Evolutionary conservation across 2,329 filamentous ascomycete genomes (phyloP).

Genomic region (Beauveria scarabaeidicola): DNA sequence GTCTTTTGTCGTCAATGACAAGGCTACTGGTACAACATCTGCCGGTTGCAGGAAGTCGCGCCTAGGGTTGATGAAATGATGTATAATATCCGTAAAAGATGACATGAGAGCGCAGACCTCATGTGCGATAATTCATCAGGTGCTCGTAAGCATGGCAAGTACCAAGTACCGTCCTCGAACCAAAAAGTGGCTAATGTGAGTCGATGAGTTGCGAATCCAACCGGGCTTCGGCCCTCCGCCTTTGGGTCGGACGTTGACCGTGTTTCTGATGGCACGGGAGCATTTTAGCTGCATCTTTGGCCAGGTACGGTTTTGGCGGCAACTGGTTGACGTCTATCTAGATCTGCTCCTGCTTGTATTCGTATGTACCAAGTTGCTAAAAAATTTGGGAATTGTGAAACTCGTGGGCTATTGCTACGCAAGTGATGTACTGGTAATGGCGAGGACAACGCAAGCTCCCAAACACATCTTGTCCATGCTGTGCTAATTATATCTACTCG

Average conservation of each 20-base stretch:
- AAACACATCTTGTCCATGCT: background rate
- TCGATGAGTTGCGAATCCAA: background rate
- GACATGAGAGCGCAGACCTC: background rate
- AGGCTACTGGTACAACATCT: background rate
- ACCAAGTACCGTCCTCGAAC: background rate
- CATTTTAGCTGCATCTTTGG: background rate
- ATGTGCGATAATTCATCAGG: background rate
- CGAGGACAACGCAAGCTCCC: background rate
- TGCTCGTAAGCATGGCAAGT: background rate
- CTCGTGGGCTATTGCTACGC: background rate
- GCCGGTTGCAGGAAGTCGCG: background rate
- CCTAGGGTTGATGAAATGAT: background rate
- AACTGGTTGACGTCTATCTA: background rate
- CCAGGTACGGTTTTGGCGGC: background rate
- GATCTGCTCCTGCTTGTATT: background rate
- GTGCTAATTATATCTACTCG: conserved; percentile 2
- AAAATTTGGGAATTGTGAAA: background rate
- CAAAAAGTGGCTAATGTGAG: background rate
- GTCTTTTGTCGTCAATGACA: background rate
- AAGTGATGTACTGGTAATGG: background rate
- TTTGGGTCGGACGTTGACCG: conserved; percentile 1
- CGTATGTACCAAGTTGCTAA: too few species aligned
- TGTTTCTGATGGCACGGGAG: background rate
- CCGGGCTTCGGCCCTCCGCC: background rate
- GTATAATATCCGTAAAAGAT: background rate